Conservation (phyloP, 1,284 basidiomycete species). For the Fomitiporia mediterranea region DNA sequence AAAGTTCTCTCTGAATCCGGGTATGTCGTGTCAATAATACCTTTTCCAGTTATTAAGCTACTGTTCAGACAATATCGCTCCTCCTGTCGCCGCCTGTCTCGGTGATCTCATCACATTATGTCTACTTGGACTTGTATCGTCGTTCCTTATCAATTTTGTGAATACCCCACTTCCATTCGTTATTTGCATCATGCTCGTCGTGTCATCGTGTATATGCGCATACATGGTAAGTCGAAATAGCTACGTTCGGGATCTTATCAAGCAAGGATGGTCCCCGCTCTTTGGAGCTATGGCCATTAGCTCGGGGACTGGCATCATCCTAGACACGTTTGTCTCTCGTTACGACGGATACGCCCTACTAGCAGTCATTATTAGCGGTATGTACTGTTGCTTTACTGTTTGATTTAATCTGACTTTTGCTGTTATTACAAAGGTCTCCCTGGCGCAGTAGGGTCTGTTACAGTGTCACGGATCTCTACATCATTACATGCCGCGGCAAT, state of each 20-base stretch:
- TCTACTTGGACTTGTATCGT: slow-evolving; percentile 64
- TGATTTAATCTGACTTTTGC: neutral
- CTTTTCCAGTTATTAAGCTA: neutral
- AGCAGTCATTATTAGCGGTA: slow-evolving; percentile 85
- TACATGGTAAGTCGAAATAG: slow-evolving; percentile 60
- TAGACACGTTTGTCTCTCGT: slow-evolving; percentile 83
- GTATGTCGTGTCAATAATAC: slow-evolving; percentile 36
- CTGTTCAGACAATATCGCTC: slow-evolving; percentile 84
- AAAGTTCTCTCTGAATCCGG: slow-evolving; percentile 77
- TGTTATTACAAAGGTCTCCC: slow-evolving; percentile 56
- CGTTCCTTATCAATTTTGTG: slow-evolving; percentile 60
- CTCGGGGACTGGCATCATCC: slow-evolving; percentile 85
- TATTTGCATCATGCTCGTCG: slow-evolving; percentile 53
- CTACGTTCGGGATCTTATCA: slow-evolving; percentile 66
- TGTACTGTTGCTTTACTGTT: slow-evolving; percentile 23
- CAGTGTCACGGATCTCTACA: slow-evolving; percentile 88
- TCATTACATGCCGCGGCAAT: slow-evolving; percentile 62
- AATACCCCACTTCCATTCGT: slow-evolving; percentile 63
- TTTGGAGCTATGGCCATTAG: slow-evolving; percentile 92
- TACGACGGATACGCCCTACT: slow-evolving; percentile 89
- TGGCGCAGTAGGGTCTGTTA: slow-evolving; percentile 87
- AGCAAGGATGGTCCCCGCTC: slow-evolving; percentile 86
- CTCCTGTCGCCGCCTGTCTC: slow-evolving; percentile 87
- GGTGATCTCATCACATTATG: slow-evolving; percentile 91
- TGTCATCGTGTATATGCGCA: slow-evolving; percentile 50